phyloP scores from a whole-genome alignment of 1,284 basidiomycete species.

The Boletus mariae region DNA sequence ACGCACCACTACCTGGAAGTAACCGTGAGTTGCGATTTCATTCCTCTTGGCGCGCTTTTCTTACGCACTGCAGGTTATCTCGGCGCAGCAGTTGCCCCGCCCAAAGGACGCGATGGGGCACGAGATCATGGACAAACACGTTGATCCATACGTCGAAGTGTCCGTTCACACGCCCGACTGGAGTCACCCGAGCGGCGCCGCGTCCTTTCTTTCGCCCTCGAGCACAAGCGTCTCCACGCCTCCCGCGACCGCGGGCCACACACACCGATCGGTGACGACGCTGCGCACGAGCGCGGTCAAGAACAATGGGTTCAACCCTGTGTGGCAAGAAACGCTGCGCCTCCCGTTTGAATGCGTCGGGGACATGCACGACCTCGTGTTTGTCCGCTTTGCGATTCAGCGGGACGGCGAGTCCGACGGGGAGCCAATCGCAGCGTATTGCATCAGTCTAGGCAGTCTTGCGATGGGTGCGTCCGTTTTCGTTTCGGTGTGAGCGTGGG shows the following conservation, averaged over 20 bases:
- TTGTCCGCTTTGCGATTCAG: conserved; percentile 72
- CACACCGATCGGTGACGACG: conserved; percentile 43
- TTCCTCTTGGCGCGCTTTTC: neutral
- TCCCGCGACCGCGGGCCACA: neutral
- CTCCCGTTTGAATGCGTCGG: conserved; percentile 74
- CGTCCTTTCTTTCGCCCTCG: conserved; percentile 18
- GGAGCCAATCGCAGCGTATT: conserved; percentile 70
- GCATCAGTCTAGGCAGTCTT: conserved; percentile 62
- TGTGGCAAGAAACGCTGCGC: conserved; percentile 74
- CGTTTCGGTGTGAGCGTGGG: neutral
- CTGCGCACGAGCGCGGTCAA: conserved; percentile 61
- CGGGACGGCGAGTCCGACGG: conserved; percentile 60
- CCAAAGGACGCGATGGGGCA: conserved; percentile 63
- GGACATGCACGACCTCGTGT: conserved; percentile 78
- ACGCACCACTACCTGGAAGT: conserved; percentile 65
- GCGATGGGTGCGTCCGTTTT: conserved; percentile 40
- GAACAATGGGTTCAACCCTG: conserved; percentile 88
- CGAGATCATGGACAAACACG: conserved; percentile 57
- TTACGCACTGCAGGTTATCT: conserved; percentile 60
- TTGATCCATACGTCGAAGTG: conserved; percentile 79
- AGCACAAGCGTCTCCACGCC: conserved; percentile 3
- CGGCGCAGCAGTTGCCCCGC: conserved; percentile 89
- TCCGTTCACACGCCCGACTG: conserved; percentile 76
- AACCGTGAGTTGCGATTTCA: conserved; percentile 40
- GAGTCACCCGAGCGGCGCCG: conserved; percentile 27